Base-by-base conservation (phyloP, 345 rosid genomes). In the Passiflora organensis region DNA sequence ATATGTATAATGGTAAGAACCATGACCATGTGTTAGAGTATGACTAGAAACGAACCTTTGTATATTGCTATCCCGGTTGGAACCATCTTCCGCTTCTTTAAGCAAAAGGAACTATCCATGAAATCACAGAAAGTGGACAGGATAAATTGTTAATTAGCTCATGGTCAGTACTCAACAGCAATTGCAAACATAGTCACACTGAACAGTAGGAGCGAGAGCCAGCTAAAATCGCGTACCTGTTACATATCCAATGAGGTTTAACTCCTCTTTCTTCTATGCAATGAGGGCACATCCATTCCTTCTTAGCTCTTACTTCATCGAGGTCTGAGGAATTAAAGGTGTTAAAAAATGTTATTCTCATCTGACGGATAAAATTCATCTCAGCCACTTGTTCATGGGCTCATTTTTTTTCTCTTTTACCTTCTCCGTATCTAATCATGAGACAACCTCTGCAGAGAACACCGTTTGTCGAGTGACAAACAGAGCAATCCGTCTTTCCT, bases 281-380 rank as follows among this genome's bases (percentile, higher is more conserved):
- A 53, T 72, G 75, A 63, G 77, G 81, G 55, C 81, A 76, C 77
- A 63, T 69, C 81, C 77, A 76, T 14, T 72, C 55, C 61, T 69
- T 72, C 36, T 72, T 59, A 58, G 69, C 62, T 36, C 62, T 69
- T 36, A 66, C 78, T 23, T 69, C 72, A 23, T 76, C 81, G 32
- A 72, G 37, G 49, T 76, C 77, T 72, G 53, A 13, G 13, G 34
- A 19, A 42, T 18, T 9, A 42, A 28, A 28, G 34, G 34, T 28
- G 3, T 28, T 28, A 3, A 3, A 28, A 28, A 28, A 28, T 28
- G 3, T 28, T 28, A 28, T 3, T 28, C 34, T 8, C 34, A 28
- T 28, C 15, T 43, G 15, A 28, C 10, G 12, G 23, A 8, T 10
- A 2, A 24, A 42, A 15, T 23, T 11, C 49, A 14, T 10, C 5